Conservation (phyloP, 768 basidiomycete genomes). For the Suillus subalutaceus region DNA sequence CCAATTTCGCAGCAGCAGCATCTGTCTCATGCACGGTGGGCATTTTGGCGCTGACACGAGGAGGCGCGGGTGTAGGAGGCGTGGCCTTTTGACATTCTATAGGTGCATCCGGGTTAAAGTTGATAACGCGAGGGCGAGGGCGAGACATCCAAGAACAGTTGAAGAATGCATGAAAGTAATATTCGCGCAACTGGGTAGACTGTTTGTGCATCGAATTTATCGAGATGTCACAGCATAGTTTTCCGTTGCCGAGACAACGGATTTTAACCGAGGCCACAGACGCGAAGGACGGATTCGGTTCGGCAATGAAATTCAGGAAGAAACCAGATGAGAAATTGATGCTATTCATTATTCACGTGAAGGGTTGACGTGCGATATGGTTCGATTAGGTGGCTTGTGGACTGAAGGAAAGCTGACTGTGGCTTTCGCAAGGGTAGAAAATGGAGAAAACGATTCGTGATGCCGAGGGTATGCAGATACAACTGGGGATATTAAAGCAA, state of each 20-base stretch:
- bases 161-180: slow-evolving; percentile 54
- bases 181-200: slow-evolving; percentile 32
- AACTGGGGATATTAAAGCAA: not conserved
- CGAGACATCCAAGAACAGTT: slow-evolving; percentile 39
- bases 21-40: not conserved
- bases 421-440: not conserved
- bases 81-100: slow-evolving; percentile 15
- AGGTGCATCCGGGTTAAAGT: slow-evolving; percentile 23
- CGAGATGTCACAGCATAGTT: not conserved
- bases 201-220: not conserved
- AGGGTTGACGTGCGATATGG: not conserved
- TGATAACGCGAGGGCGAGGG: slow-evolving; percentile 25
- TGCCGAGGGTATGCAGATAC: not conserved
- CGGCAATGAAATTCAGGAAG: not conserved
- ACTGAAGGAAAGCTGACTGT: slow-evolving; percentile 3
- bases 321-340: not conserved
- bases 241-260: not conserved
- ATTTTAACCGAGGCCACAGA: not conserved
- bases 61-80: not conserved
- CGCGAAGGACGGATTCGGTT: not conserved
- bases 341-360: slow-evolving; percentile 4
- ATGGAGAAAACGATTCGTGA: not conserved
- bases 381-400: not conserved
- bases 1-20: slow-evolving; percentile 4
- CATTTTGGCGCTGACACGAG: not conserved